Evolutionary conservation across 176 grass and related monocot species (phyloP).

Genomic region (Aegilops tauschii): DNA sequence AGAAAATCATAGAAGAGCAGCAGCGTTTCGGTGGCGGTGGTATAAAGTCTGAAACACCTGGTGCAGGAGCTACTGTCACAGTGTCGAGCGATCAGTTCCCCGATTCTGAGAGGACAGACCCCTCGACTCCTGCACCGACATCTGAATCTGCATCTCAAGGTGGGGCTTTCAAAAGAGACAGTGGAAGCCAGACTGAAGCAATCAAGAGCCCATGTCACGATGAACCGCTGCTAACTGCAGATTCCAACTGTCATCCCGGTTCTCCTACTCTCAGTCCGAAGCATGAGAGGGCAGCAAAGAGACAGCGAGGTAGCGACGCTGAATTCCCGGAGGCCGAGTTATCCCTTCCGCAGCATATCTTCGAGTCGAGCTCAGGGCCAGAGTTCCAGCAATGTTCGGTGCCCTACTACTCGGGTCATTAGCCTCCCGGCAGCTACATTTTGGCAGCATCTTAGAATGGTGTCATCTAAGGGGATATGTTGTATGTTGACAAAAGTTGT

Average conservation of each 20-base stretch:
- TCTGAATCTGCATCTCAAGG: constrained; percentile 63
- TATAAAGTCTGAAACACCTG: constrained; percentile 46
- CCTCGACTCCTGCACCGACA: constrained; percentile 65
- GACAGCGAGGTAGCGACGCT: constrained; percentile 29
- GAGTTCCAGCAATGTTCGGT: constrained; percentile 61
- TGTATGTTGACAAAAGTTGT: constrained; percentile 32
- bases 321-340: constrained; percentile 43
- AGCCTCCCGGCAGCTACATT: background rate
- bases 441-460: constrained; percentile 30
- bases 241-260: constrained; percentile 61
- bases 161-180: constrained; percentile 35
- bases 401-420: constrained; percentile 38
- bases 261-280: constrained; percentile 55
- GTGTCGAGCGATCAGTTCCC: constrained; percentile 43
- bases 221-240: constrained; percentile 74
- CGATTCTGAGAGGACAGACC: constrained; percentile 76
- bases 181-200: constrained; percentile 25
- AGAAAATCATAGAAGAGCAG: constrained; percentile 99
- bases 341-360: constrained; percentile 52
- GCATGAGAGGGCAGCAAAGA: constrained; percentile 52
- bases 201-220: constrained; percentile 55
- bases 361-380: constrained; percentile 71
- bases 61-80: constrained; percentile 18
- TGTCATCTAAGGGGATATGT: background rate
- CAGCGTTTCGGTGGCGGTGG: constrained; percentile 54